These are phyloP conservation scores for Tothia fuscella DNA, from an alignment of 2,329 filamentous ascomycete genomes.

Conservation along the genomic window DNA sequence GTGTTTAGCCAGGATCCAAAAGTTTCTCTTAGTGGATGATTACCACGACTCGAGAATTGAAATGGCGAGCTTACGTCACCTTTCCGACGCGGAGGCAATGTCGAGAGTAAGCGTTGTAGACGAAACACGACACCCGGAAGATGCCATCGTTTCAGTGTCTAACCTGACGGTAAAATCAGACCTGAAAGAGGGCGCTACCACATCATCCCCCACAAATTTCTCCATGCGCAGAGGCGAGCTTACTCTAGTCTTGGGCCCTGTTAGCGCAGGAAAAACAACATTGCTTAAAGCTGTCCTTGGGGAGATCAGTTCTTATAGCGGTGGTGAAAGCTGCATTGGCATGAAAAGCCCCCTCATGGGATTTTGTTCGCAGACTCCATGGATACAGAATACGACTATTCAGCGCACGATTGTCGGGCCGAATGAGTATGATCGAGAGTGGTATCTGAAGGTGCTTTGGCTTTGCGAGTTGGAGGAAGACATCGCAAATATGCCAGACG, in stretches of 20 bases:
- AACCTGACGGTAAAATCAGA: background rate
- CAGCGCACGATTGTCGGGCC: constrained; percentile 9
- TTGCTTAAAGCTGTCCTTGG: constrained; percentile 13
- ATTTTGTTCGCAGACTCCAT: constrained; percentile 11
- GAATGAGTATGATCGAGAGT: constrained; percentile 1
- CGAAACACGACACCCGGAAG: background rate
- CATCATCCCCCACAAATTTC: constrained; percentile 3
- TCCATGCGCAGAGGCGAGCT: constrained; percentile 9
- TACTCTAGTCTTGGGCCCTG: constrained; percentile 16
- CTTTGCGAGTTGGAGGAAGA: constrained; percentile 8
- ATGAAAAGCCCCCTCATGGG: background rate
- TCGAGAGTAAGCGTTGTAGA: too few relatives aligned
- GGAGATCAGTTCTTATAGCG: constrained; percentile 10
- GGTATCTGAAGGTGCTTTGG: constrained; percentile 8
- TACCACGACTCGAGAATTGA: constrained; percentile 1
- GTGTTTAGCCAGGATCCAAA: constrained; percentile 1
- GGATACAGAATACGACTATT: constrained; percentile 10
- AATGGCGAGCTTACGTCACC: background rate
- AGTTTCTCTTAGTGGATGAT: constrained; percentile 3
- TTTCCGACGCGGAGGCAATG: background rate
- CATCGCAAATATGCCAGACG: constrained; percentile 5
- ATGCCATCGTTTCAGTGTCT: background rate
- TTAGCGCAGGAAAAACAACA: constrained; percentile 15
- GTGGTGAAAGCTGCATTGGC: too few relatives aligned
- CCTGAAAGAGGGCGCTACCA: background rate